Conservation (phyloP, 768 basidiomycete genomes). For the Rhodotorula sphaerocarpa region DNA sequence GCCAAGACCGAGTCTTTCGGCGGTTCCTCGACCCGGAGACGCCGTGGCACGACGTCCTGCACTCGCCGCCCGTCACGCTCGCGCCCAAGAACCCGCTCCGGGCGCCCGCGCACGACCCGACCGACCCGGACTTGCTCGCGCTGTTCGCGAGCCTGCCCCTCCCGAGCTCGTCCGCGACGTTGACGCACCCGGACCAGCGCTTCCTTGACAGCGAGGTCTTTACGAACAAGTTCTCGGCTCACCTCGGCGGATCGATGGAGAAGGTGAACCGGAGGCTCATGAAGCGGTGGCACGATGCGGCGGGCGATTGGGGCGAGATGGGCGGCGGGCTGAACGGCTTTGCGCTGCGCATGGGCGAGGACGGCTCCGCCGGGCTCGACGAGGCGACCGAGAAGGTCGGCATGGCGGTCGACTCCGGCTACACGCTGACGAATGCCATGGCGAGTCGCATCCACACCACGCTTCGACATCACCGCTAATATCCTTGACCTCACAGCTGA, state of each 20-base stretch:
- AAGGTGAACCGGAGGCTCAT: constrained; percentile 84
- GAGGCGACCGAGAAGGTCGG: constrained; percentile 90
- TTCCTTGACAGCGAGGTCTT: constrained; percentile 94
- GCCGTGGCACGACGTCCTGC: constrained; percentile 90
- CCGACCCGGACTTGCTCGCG: constrained; percentile 58
- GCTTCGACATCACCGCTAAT: neutral
- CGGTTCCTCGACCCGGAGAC: constrained; percentile 91
- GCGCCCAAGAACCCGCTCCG: constrained; percentile 93
- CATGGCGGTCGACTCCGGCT: constrained; percentile 88
- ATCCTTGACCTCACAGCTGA: constrained; percentile 53
- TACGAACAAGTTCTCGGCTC: constrained; percentile 87
- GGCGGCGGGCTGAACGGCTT: constrained; percentile 40
- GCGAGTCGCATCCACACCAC: constrained; percentile 47
- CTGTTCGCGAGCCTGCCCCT: constrained; percentile 76
- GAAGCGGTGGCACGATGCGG: constrained; percentile 83
- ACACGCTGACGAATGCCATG: constrained; percentile 80
- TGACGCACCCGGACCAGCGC: constrained; percentile 87
- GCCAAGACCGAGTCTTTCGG: constrained; percentile 92
- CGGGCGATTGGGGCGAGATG: constrained; percentile 39
- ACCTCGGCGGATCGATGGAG: constrained; percentile 87
- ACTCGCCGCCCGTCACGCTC: constrained; percentile 80
- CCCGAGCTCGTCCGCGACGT: constrained; percentile 67
- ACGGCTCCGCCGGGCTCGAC: constrained; percentile 53
- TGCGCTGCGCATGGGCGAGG: constrained; percentile 65
- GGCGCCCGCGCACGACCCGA: constrained; percentile 89